Evolutionary conservation across 2,329 filamentous ascomycete species (phyloP), one percentile per base, ranked within the genome.

Genomic region (Epichloe typhina): DNA sequence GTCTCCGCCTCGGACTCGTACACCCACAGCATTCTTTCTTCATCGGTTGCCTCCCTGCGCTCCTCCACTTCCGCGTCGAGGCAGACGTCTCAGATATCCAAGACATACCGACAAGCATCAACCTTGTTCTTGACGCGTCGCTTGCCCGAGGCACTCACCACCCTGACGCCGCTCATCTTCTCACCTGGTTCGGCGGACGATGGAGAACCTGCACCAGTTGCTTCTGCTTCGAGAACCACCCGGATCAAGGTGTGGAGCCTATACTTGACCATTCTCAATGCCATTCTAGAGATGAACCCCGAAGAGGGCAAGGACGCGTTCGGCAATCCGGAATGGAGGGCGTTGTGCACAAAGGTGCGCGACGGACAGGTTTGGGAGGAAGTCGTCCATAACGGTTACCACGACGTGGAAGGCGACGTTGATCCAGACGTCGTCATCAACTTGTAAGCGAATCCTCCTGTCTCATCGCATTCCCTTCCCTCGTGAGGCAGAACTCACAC

Each of bases 161-260:
- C 86, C 4, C 79, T 98, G 49, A 75, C 90, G 46, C 88, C 91
- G 8, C 77, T 96, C 54, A 85, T 98, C 61, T 83, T 78, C 1
- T 76, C 82, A 7, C 64, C 71, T 55, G 69, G 71, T 33, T 68
- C 74, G 51, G 68, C 69, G 19, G 70, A 75, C 46, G 66, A 72
- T 65, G 68, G 70, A 35, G 75, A 81, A 52, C 72, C 79, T 31
- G 84, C 88, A 31, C 88, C 89, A 4, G 82, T 96, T 49, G 84
- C 87, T 50, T 80, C 77, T 55, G 88, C 88, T 49, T 90, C 86
- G 41, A 81, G 85, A 57, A 86, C 83, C 35, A 93, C 88, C 52
- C 77, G 90, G 57, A 85, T 95, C 66, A 98, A 97, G 69, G 85
- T 97, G 56, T 98, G 93, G 93, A 95, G 89, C 66, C 76, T 98